Evolutionary conservation across 192 early-diverging fungal species (phyloP).

Genomic region (Cladochytrium replicatum): DNA sequence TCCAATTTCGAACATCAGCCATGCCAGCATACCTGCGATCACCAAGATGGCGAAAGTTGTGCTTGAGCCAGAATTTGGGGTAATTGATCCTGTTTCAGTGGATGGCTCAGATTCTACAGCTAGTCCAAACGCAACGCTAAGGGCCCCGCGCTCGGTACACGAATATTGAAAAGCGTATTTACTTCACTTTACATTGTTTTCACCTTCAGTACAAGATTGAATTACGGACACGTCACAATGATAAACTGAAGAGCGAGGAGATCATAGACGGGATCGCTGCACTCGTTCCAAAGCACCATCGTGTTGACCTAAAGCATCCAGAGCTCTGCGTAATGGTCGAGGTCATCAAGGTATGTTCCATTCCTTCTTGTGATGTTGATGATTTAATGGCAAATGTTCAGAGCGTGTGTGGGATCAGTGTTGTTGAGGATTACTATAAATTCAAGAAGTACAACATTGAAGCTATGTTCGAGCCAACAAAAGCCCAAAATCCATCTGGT

Average conservation of each 20-base stretch:
- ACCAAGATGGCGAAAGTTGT: constrained; percentile 13
- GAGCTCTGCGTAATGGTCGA: constrained; percentile 31
- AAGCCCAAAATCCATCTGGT: no score
- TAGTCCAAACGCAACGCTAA: no score
- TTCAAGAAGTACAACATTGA: constrained; percentile 37
- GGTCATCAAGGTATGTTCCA: constrained; percentile 22
- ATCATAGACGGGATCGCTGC: constrained; percentile 25
- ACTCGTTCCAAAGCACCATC: constrained; percentile 20
- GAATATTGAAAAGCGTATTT: no score
- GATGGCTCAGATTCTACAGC: no score
- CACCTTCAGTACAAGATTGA: neutral
- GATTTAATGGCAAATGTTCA: constrained; percentile 4
- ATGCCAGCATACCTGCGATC: constrained; percentile 16
- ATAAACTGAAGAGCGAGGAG: constrained; percentile 17
- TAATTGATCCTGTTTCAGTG: no score
- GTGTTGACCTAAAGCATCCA: constrained; percentile 26
- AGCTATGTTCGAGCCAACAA: constrained; percentile 13
- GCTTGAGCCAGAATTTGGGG: constrained; percentile 14
- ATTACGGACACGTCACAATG: constrained; percentile 13
- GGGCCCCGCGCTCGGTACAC: no score
- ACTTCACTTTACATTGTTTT: no score
- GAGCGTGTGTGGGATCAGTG: constrained; percentile 31
- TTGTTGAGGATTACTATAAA: constrained; percentile 25
- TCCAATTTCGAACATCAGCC: constrained; percentile 16
- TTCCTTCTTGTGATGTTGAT: neutral